Base-by-base conservation (phyloP, 2,329 filamentous ascomycete genomes). In the Phialophora tarda region DNA sequence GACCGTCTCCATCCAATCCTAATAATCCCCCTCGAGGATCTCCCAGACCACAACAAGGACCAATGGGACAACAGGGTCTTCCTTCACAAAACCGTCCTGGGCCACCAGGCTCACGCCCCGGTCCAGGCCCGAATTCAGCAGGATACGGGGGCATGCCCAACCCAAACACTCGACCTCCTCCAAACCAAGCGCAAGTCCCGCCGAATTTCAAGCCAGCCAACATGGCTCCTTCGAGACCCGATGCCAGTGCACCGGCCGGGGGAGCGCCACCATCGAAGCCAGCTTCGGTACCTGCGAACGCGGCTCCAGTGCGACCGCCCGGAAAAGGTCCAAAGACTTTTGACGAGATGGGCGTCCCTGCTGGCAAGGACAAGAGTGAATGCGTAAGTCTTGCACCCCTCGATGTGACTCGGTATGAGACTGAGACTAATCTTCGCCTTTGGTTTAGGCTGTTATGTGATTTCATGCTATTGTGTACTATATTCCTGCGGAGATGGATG, bases 271-370 rank as follows among this genome's bases (percentile, higher is more conserved):
- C 71, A 55, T 72, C 73, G 67, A 77, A 81, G 6, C 74, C 79
- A 23, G 77, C 80, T 69, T 70, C 82, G 2, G 79, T 81, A 17
- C 57, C 68, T 47, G 74, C 78, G 38, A 71, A 74, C 23, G 71
- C 66, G 58, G 59, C 59, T 17, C 30, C 53, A 55, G 69, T 65
- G 17, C 60, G 64, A 61, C 73, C 65, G 67, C 77, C 76, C 14
- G 85, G 84, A 58, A 91, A 93, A 75, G 95, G 94, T 11, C 94
- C 95, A 0, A 92, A 95, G 73, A 98, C 95, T 0, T 99, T 99
- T 77, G 94, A 97, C 76, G 93, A 96, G 76, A 99, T 99, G 95
- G 95, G 95, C 47, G 94, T 99, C 73, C 92, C 93, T 6, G 86
- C 89, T 74, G 88, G 85, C 56, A 93, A 95, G 78, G 86, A 89